Base-by-base conservation (phyloP, 2,329 filamentous ascomycete species). In the Paracorniculantispora psalliotae region DNA sequence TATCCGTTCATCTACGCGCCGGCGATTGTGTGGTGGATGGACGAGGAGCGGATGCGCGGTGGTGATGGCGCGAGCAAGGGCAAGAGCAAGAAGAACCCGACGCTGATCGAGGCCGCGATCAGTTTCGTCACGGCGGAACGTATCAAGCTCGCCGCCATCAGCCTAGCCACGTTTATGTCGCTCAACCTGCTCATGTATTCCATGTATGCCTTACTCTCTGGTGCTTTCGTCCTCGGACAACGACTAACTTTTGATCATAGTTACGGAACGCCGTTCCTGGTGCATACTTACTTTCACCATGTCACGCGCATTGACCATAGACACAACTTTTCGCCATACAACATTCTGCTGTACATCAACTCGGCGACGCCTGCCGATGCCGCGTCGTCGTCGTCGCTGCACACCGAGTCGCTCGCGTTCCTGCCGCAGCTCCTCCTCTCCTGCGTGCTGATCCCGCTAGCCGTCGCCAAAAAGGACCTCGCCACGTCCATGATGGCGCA, bases 311-410 rank as follows among this genome's bases (percentile, higher is more conserved):
- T 96, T 72, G 94, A 99, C 71, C 94, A 99, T 74, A 88, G 94
- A 15, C 94, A 99, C 77, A 99, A 99, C 77, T 99, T 99, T 76
- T 97, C 92, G 10, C 90, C 92, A 1, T 99, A 97, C 79, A 97
- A 96, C 72, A 90, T 87, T 1, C 81, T 97, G 8, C 82, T 99
- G 2, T 96, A 99, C 71, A 82, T 96, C 44, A 87, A 87, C 52
- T 96, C 94, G 0, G 86, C 90, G 2, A 74, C 78, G 2, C 72
- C 78, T 0, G 8, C 26, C 26, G 46, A 8, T 0, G 8, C 43
- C 19, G 21, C 30, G 33, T 72, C 77, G 0, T 67, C 72, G 1
- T 66, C 74, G 1, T 66, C 73, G 19, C 39, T 82, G 48, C 71
- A 72, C 72, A 71, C 92, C 53, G 92, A 96, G 70, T 89, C 89